Percentiles rank a stretch among this genome's conserved stretches.
Evolutionary conservation across 768 basidiomycete genomes (phyloP).

Genomic region (Psilocybe azurescens): DNA sequence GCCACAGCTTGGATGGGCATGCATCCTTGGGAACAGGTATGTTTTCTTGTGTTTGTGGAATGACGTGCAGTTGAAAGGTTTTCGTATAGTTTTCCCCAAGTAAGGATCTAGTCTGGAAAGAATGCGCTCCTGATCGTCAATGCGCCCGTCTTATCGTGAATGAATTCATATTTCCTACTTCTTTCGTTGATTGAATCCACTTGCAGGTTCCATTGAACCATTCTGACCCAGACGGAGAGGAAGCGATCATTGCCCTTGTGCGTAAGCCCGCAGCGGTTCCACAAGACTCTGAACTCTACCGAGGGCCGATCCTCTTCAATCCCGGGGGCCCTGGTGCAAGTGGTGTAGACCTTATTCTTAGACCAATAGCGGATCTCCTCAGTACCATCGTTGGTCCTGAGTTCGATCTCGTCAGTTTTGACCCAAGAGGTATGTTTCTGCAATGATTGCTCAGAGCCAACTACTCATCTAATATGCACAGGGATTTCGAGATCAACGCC

Average conservation of each 20-base stretch:
- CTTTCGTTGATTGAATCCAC: background rate
- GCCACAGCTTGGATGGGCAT: no score
- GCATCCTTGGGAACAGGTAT: no score
- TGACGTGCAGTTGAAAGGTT: no score
- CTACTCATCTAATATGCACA: slow-evolving; percentile 12
- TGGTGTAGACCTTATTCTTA: slow-evolving; percentile 37
- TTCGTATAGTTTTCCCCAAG: slow-evolving; percentile 1
- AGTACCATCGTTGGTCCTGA: slow-evolving; percentile 42
- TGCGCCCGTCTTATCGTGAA: slow-evolving; percentile 18
- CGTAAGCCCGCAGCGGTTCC: slow-evolving; percentile 39
- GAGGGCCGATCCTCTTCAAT: slow-evolving; percentile 50
- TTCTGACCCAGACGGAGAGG: slow-evolving; percentile 39
- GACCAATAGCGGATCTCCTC: slow-evolving; percentile 27
- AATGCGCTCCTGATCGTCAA: slow-evolving; percentile 13
- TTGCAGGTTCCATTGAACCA: slow-evolving; percentile 27
- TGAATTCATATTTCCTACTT: background rate
- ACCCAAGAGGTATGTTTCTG: slow-evolving; percentile 43
- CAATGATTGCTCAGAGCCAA: background rate
- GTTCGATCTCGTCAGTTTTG: slow-evolving; percentile 53
- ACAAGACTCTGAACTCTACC: slow-evolving; percentile 32
- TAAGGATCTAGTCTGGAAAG: slow-evolving; percentile 6
- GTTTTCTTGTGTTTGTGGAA: no score
- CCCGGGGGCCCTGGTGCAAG: slow-evolving; percentile 54
- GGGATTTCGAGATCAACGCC: slow-evolving; percentile 42
- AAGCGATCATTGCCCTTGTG: slow-evolving; percentile 47